Conservation (phyloP, 2,329 filamentous ascomycete genomes). For the Passalora sequoiae region DNA sequence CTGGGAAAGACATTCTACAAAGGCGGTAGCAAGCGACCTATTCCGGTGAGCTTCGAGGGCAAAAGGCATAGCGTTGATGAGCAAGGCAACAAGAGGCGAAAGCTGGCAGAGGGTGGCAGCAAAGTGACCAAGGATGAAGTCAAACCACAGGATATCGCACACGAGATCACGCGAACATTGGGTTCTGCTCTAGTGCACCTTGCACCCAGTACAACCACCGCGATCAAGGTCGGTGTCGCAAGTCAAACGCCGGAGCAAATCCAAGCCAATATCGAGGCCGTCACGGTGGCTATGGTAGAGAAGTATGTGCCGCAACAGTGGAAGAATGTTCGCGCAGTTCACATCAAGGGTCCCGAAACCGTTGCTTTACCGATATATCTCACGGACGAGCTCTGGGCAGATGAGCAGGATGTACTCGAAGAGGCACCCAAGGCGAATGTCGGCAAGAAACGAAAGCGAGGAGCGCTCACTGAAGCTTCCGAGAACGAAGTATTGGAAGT, state of each 20-base stretch:
- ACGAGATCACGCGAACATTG: conserved; percentile 75
- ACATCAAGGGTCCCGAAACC: conserved; percentile 86
- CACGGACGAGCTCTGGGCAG: conserved; percentile 84
- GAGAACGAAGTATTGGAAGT: conserved; percentile 27
- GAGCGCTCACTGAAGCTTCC: conserved; percentile 24
- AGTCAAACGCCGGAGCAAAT: conserved; percentile 70
- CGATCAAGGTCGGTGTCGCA: conserved; percentile 72
- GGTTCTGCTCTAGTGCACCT: conserved; percentile 75
- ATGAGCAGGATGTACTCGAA: conserved; percentile 66
- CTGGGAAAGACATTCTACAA: conserved; percentile 95
- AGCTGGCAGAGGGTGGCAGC: conserved; percentile 36
- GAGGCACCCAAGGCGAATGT: conserved; percentile 38
- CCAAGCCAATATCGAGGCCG: conserved; percentile 72
- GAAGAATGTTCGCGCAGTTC: conserved; percentile 76
- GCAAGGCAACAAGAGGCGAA: conserved; percentile 48
- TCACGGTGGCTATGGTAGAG: conserved; percentile 63
- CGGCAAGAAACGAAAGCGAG: conserved; percentile 33
- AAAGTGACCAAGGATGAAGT: conserved; percentile 44
- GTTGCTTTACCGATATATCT: conserved; percentile 91
- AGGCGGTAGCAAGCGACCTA: conserved; percentile 72
- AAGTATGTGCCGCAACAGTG: conserved; percentile 82
- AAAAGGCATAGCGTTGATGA: conserved; percentile 44
- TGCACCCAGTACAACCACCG: conserved; percentile 70
- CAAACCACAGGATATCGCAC: conserved; percentile 62
- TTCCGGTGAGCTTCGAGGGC: conserved; percentile 70